Base-by-base conservation (phyloP, 495 filamentous ascomycete genomes). In the Daldinia childiae region DNA sequence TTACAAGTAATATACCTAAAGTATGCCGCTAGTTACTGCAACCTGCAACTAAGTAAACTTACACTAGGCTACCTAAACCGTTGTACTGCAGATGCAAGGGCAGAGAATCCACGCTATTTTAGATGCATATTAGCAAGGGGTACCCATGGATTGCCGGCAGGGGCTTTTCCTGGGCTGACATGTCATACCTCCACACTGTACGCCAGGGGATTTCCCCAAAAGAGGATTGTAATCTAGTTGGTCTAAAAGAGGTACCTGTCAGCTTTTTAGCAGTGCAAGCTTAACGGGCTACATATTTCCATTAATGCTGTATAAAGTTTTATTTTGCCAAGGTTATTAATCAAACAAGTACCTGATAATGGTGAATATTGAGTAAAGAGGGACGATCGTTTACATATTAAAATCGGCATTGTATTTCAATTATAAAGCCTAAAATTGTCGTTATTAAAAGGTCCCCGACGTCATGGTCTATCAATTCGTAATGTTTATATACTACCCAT, bases 141-240 rank as follows among this genome's bases (percentile, higher is more conserved):
- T 8, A 58, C 19, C 48, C 65, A 57, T 73, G 56, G 61, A 59
- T 65, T 73, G 39, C 65, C 65, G 57, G 64, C 62, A 73, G 51
- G 70, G 65, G 64, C 24, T 29, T 30, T 29, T 54, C 26, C 5
- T 54, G 26, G 50, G 26, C 24, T 52, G 64, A 51, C 30, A 39
- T 65, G 56, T 66, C 32, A 41, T 66, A 36, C 69, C 66, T 66
- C 66, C 62, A 73, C 66, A 60, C 66, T 39, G 61, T 69, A 56
- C 50, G 19, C 43, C 19, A 48, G 43, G 19, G 43, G 43, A 54
- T 17, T 54, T 30, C 7, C 15, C 50, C 24, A 52, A 52, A 24
- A 21, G 43, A 48, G 2, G 9, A 21, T 36, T 36, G 34, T 36
- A 14, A 36, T 36, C 11, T 48, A 48, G 17, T 11, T 48, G 24